Percentiles rank a stretch among this genome's conserved stretches.
These are phyloP conservation scores for Lactifluus volemus DNA, from an alignment of 768 basidiomycete genomes.

Conservation along the genomic window DNA sequence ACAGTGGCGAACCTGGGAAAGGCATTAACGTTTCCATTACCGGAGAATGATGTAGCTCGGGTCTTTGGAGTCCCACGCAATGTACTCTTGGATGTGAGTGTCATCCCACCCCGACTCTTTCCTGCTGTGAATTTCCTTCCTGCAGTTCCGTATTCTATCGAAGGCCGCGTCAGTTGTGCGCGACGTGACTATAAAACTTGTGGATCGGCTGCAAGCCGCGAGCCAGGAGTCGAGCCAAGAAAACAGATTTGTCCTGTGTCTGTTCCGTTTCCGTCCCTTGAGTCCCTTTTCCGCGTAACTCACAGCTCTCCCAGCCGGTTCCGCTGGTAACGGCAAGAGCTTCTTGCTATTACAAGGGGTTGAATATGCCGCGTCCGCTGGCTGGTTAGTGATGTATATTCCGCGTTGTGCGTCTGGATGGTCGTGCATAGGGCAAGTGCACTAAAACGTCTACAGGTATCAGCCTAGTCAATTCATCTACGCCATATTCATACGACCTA, in stretches of 20 bases:
- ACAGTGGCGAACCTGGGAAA: constrained; percentile 7
- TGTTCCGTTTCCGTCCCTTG: constrained; percentile 24
- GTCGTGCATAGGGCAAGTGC: not conserved
- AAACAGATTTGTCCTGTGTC: constrained; percentile 58
- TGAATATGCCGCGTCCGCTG: constrained; percentile 50
- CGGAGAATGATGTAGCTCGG: constrained; percentile 16
- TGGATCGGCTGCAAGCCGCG: constrained; percentile 45
- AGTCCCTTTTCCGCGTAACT: not conserved
- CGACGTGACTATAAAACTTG: constrained; percentile 48
- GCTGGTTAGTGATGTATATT: constrained; percentile 81
- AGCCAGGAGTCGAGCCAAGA: constrained; percentile 39
- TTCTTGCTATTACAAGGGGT: constrained; percentile 70
- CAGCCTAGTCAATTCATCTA: constrained; percentile 65
- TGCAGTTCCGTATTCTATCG: constrained; percentile 60
- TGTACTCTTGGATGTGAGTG: constrained; percentile 12
- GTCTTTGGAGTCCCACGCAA: constrained; percentile 12
- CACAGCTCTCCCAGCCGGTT: constrained; percentile 45
- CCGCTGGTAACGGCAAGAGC: constrained; percentile 74
- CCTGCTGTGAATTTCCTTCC: not conserved
- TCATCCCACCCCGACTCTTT: not conserved
- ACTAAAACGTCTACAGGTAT: constrained; percentile 29
- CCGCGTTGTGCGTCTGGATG: constrained; percentile 50
- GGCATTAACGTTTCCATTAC: constrained; percentile 16
- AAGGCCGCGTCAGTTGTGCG: constrained; percentile 68
- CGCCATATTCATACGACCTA: constrained; percentile 63